These are phyloP conservation scores for Camelina neglecta DNA, from an alignment of 345 rosid species.

Conservation along the genomic window DNA sequence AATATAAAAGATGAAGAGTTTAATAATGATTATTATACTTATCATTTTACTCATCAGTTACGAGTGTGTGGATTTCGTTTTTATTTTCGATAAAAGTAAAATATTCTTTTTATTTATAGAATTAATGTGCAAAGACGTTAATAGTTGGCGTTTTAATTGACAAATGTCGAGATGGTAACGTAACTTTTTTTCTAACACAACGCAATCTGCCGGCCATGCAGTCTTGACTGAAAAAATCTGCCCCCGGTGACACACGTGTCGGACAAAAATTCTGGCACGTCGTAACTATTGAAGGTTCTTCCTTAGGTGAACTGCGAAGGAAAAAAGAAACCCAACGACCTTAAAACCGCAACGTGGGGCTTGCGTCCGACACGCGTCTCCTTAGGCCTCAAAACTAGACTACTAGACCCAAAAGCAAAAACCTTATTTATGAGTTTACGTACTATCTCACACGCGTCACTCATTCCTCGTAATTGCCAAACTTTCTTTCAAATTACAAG, in stretches of 20 bases:
- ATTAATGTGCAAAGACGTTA: background rate
- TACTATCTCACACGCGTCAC: background rate
- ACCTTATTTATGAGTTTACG: constrained; percentile 14
- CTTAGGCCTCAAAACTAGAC: constrained; percentile 18
- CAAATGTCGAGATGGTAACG: constrained; percentile 28
- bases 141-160: constrained; percentile 6
- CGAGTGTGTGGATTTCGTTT: no score
- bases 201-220: constrained; percentile 47
- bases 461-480: constrained; percentile 23
- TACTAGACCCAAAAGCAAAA: constrained; percentile 19
- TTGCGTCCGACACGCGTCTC: constrained; percentile 37
- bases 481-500: constrained; percentile 10
- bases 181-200: background rate
- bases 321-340: constrained; percentile 6
- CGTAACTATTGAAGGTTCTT: constrained; percentile 23
- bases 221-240: background rate
- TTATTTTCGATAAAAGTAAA: no score
- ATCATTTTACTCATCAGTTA: no score
- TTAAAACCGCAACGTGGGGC: constrained; percentile 35
- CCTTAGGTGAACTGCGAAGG: constrained; percentile 25
- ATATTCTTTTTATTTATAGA: no score
- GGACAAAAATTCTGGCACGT: background rate
- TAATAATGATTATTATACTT: no score
- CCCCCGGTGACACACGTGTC: constrained; percentile 27
- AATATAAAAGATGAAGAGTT: background rate